These are phyloP conservation scores for Fragaria vesca DNA, from an alignment of 306 rosid species.

Conservation along the genomic window DNA sequence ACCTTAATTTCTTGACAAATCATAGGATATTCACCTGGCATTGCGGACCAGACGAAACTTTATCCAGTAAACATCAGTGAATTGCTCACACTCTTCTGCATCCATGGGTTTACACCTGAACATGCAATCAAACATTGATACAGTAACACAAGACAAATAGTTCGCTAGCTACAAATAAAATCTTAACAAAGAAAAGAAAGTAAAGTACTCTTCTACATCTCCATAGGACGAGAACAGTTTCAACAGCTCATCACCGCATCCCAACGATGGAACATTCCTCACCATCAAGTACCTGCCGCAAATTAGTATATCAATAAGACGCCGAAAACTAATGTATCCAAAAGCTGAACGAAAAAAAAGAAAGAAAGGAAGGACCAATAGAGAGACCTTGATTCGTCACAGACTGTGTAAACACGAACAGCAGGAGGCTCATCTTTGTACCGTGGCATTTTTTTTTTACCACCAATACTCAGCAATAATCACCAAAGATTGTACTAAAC, in stretches of 20 bases:
- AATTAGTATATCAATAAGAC: not conserved
- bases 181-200: not conserved
- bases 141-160: not conserved
- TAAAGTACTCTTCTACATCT: constrained; percentile 68
- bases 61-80: constrained; percentile 86
- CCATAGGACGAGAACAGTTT: constrained; percentile 72
- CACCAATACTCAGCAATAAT: not conserved
- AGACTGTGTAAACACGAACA: constrained; percentile 77
- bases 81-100: constrained; percentile 79
- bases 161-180: not conserved
- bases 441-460: constrained; percentile 47
- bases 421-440: constrained; percentile 65
- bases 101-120: constrained; percentile 89
- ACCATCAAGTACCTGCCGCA: constrained; percentile 68
- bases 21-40: constrained; percentile 54
- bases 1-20: not conserved
- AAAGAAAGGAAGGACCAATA: not conserved
- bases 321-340: not conserved
- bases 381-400: constrained; percentile 76
- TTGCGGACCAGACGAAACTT: constrained; percentile 67
- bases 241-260: constrained; percentile 73
- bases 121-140: not conserved
- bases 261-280: constrained; percentile 81
- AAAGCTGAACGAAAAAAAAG: not conserved
- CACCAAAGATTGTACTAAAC: not conserved